phyloP scores from a whole-genome alignment of 1,139 yeast genomes.

The Pichia cactophila region DNA sequence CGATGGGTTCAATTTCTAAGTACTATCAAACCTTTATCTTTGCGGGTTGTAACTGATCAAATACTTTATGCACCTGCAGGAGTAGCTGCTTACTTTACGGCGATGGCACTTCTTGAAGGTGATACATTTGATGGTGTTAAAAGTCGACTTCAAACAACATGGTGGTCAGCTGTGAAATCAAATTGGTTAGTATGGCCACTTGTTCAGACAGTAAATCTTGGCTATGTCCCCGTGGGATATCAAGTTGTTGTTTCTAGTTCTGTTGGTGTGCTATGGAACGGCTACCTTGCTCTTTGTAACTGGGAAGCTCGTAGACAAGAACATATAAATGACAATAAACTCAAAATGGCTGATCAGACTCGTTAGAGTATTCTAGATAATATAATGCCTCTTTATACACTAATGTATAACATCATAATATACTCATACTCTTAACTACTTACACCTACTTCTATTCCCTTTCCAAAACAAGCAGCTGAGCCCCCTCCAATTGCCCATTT shows the following conservation, averaged over 20 bases:
- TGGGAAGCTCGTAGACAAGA: neutral
- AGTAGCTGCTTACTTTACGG: conserved; percentile 58
- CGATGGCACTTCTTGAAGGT: conserved; percentile 63
- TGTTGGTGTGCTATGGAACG: conserved; percentile 79
- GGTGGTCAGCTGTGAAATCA: conserved; percentile 53
- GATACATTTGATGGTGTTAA: conserved; percentile 31
- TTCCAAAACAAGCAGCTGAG: too few species aligned
- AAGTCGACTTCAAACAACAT: conserved; percentile 39
- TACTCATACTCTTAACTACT: too few species aligned
- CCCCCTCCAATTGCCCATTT: too few species aligned
- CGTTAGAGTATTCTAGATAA: too few species aligned
- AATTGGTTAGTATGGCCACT: conserved; percentile 90
- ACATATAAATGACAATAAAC: neutral
- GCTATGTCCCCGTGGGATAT: conserved; percentile 59
- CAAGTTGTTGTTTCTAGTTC: conserved; percentile 64
- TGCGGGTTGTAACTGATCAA: conserved; percentile 64
- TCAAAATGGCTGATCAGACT: too few species aligned
- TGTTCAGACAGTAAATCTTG: conserved; percentile 67
- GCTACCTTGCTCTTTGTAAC: conserved; percentile 23
- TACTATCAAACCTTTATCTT: neutral
- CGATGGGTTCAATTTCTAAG: neutral
- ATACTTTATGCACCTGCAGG: conserved; percentile 68
- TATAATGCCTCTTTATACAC: too few species aligned
- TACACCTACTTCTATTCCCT: too few species aligned
- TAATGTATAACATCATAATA: too few species aligned